A percentile compares a stretch with the other conserved stretches of the same genome.
Conservation (phyloP, 2,329 filamentous ascomycete species). For the Drechslerella dactyloides region DNA sequence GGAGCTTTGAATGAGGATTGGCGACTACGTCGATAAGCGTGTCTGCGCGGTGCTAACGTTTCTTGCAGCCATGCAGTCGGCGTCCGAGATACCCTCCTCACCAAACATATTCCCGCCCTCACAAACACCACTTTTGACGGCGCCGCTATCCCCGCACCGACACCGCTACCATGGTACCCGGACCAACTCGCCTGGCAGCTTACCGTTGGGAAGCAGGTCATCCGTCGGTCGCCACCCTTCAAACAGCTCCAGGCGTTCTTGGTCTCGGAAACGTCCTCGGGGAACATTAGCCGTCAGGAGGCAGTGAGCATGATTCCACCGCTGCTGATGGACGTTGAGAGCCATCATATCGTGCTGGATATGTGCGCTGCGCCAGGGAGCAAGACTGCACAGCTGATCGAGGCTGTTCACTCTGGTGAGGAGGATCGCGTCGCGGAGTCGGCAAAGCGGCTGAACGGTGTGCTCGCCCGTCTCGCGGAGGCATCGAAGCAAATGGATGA, state of each 20-base stretch:
- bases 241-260: slow-evolving; percentile 96
- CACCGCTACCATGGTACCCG: slow-evolving; percentile 87
- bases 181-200: slow-evolving; percentile 96
- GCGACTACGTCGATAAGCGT: neutral
- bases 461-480: too few relatives aligned
- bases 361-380: slow-evolving; percentile 96
- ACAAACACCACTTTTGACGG: slow-evolving; percentile 76
- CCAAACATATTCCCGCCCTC: slow-evolving; percentile 89
- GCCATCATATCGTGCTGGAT: slow-evolving; percentile 91
- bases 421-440: slow-evolving; percentile 73
- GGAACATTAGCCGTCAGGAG: slow-evolving; percentile 97
- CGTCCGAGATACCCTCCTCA: slow-evolving; percentile 85
- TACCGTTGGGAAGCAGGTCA: slow-evolving; percentile 95
- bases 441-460: slow-evolving; percentile 54
- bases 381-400: slow-evolving; percentile 93
- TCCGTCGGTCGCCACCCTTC: slow-evolving; percentile 92
- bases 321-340: slow-evolving; percentile 85
- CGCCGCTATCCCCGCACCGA: slow-evolving; percentile 78
- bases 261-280: slow-evolving; percentile 93
- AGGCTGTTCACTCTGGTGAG: slow-evolving; percentile 91
- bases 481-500: neutral
- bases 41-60: slow-evolving; percentile 2
- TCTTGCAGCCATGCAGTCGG: slow-evolving; percentile 78
- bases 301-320: slow-evolving; percentile 99
- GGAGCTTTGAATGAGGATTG: neutral